These are phyloP conservation scores for Microsporum canis DNA, from an alignment of 2,329 filamentous ascomycete species.

Conservation along the genomic window DNA sequence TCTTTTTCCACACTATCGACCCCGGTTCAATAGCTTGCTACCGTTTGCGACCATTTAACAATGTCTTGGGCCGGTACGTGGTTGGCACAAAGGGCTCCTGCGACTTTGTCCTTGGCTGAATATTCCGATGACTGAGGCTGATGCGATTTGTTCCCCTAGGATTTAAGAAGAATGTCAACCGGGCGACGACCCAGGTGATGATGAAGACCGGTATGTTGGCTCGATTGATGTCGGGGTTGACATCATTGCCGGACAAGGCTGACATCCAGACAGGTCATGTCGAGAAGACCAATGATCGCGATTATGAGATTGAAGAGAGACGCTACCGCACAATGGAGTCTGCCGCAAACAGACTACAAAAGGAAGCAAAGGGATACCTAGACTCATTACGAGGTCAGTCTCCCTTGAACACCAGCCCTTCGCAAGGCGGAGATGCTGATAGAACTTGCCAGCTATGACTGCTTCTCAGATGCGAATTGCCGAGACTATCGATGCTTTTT, in stretches of 20 bases:
- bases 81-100: not conserved
- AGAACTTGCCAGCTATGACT: slow-evolving; percentile 64
- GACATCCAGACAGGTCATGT: slow-evolving; percentile 61
- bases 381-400: slow-evolving; percentile 75
- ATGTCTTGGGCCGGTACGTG: slow-evolving; percentile 17
- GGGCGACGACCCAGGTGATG: slow-evolving; percentile 98
- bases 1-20: not conserved
- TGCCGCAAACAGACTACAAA: slow-evolving; percentile 81
- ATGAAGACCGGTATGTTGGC: slow-evolving; percentile 77
- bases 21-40: not conserved
- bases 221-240: not conserved
- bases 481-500: slow-evolving; percentile 98
- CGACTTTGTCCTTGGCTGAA: not conserved
- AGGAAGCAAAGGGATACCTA: slow-evolving; percentile 95
- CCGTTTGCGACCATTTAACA: not conserved
- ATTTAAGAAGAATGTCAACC: slow-evolving; percentile 95
- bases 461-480: slow-evolving; percentile 98
- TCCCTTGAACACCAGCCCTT: not conserved
- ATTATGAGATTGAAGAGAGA: slow-evolving; percentile 95
- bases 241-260: not conserved
- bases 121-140: not conserved
- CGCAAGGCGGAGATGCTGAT: not conserved
- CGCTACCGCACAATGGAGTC: slow-evolving; percentile 97
- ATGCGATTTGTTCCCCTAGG: slow-evolving; percentile 37
- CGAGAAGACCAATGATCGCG: slow-evolving; percentile 95